Base-by-base conservation (phyloP, 768 basidiomycete genomes). In the Glaciozyma antarctica region DNA sequence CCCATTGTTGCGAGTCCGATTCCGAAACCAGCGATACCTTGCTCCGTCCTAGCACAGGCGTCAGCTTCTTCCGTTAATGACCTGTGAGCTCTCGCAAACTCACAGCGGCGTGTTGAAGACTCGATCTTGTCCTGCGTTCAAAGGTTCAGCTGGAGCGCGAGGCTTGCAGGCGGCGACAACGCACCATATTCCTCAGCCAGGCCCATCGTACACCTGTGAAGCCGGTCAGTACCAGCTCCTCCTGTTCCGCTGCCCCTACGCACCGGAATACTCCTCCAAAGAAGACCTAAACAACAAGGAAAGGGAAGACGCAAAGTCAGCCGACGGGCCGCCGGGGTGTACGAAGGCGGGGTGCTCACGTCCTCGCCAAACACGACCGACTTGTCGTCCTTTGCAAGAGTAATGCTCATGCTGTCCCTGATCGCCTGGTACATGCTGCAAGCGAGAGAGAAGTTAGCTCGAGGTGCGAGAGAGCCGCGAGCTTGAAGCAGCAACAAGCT, bases 231-330 rank as follows among this genome's bases (percentile, higher is more conserved):
- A 26, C 3, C 9, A 19, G 43, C n/a, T 19, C 13, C n/a, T n/a
- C 32, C 7, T 6, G 16, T 59, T 19, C 6, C 17, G 13, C 24
- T 5, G 16, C 5, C 24, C 2, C 89, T 0, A 89, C 90, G 71
- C 90, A 94, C 64, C 92, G 82, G 73, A 97, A 97, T 19, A 97
- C 92, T 5, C 92, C 92, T 16, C 92, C 92, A 70, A 94, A 95
- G 0, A 87, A 88, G 55, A 97, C 90, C 68, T 69, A 56, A 5
- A 2, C 38, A 41, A 41, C 38, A 41, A 68, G 91, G 88, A 74
- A 88, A 86, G 10, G n/a, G 5, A 21, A 28, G 57, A 24, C 22
- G 32, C 17, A 12, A 57, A 43, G 43, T 9, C 5, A 24, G 30
- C 8, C 8, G 59, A 26, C 24, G 38, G 17, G n/a, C 38, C 19